Evolutionary conservation across 345 rosid species (phyloP).

Genomic region (Hibiscus trionum): DNA sequence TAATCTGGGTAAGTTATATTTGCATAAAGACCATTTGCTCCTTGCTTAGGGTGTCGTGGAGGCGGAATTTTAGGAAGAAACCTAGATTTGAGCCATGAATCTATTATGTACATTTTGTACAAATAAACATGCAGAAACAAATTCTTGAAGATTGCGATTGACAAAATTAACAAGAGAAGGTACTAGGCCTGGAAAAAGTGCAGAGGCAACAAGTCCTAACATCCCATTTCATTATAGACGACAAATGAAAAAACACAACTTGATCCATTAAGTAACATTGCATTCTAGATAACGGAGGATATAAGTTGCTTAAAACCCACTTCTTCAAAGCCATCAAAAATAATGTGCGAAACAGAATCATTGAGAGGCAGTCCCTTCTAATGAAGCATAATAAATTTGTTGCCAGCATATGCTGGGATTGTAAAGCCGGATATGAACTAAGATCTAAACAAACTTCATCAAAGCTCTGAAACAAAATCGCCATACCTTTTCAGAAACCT

Average conservation of each 20-base stretch:
- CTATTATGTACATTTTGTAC: background rate
- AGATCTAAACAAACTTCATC: background rate
- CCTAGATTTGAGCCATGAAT: background rate
- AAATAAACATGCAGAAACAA: background rate
- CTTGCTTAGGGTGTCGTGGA: background rate
- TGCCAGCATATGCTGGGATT: no score
- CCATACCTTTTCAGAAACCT: conserved; percentile 62
- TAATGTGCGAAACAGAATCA: no score
- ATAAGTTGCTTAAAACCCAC: no score
- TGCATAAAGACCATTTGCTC: background rate
- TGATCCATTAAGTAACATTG: no score
- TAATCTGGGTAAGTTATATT: background rate
- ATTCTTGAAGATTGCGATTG: background rate
- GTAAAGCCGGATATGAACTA: background rate
- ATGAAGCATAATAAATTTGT: no score
- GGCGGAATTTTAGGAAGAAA: background rate
- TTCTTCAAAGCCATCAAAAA: no score
- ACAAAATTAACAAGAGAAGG: background rate
- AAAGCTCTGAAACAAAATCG: background rate
- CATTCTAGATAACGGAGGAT: no score
- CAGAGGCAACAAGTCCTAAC: background rate
- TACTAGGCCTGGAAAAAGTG: background rate
- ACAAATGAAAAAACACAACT: no score
- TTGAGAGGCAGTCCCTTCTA: no score
- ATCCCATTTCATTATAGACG: background rate